phyloP scores from a whole-genome alignment of 306 rosid genomes.

The Vachellia pachyceras region DNA sequence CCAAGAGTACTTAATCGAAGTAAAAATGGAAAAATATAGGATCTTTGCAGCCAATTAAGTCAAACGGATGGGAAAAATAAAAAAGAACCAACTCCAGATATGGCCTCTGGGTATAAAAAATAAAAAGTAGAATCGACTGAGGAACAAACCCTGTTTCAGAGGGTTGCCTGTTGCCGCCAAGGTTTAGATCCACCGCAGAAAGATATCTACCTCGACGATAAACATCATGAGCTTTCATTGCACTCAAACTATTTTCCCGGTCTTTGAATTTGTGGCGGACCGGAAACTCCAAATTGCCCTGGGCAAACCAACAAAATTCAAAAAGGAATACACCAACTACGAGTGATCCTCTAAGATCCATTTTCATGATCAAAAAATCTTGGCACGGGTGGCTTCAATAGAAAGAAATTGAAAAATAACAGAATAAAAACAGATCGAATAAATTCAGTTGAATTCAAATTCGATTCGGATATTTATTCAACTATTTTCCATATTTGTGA shows the following conservation, averaged over 20 bases:
- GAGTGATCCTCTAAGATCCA: constrained; percentile 62
- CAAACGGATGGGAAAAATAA: not conserved
- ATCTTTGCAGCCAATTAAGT: not conserved
- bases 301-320: constrained; percentile 40
- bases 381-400: not conserved
- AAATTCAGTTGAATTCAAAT: constrained; percentile 15
- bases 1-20: not conserved
- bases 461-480: constrained; percentile 12
- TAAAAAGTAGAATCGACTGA: not conserved
- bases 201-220: constrained; percentile 82
- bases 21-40: not conserved
- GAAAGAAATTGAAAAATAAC: constrained; percentile 17
- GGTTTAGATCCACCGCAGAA: constrained; percentile 66
- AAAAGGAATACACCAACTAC: constrained; percentile 44
- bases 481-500: not conserved
- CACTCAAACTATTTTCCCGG: constrained; percentile 49
- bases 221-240: constrained; percentile 66
- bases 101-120: not conserved
- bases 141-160: constrained; percentile 67
- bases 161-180: constrained; percentile 89
- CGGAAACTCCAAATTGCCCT: constrained; percentile 65
- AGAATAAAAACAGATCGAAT: constrained; percentile 5
- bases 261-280: constrained; percentile 70
- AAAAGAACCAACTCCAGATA: not conserved
- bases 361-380: constrained; percentile 24